A percentile compares a stretch with the other conserved stretches of the same genome.
These are phyloP conservation scores for Panicum miliaceum DNA, from an alignment of 176 grass and related monocot species.

Conservation along the genomic window DNA sequence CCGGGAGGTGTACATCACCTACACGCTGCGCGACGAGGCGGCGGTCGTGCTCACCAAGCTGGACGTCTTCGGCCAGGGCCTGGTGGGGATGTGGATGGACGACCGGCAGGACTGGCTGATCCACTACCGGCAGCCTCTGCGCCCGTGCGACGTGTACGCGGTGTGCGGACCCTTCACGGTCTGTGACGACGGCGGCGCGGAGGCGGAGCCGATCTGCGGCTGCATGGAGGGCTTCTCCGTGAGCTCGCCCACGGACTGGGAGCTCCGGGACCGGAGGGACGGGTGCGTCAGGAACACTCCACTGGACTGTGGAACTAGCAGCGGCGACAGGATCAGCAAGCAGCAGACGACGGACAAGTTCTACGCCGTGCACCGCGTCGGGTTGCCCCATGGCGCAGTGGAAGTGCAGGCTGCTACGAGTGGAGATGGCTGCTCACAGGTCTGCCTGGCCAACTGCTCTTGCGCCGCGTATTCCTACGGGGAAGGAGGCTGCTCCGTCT, in stretches of 20 bases:
- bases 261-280: background rate
- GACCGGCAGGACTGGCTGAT: background rate
- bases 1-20: background rate
- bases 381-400: background rate
- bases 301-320: background rate
- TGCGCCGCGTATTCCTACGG: slow-evolving; percentile 1
- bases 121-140: background rate
- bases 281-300: slow-evolving; percentile 5
- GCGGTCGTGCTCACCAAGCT: background rate
- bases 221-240: background rate
- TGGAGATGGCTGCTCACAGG: background rate
- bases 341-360: background rate
- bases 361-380: background rate
- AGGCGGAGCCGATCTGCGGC: background rate
- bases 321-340: too few species aligned
- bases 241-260: background rate
- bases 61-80: background rate
- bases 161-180: background rate
- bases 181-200: background rate
- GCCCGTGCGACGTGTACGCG: background rate
- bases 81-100: background rate
- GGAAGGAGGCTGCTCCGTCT: background rate
- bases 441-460: background rate
- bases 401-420: background rate
- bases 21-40: background rate